These are phyloP conservation scores for Umbilicus rupestris DNA, from an alignment of 164 flowering plant genomes.

Conservation along the genomic window DNA sequence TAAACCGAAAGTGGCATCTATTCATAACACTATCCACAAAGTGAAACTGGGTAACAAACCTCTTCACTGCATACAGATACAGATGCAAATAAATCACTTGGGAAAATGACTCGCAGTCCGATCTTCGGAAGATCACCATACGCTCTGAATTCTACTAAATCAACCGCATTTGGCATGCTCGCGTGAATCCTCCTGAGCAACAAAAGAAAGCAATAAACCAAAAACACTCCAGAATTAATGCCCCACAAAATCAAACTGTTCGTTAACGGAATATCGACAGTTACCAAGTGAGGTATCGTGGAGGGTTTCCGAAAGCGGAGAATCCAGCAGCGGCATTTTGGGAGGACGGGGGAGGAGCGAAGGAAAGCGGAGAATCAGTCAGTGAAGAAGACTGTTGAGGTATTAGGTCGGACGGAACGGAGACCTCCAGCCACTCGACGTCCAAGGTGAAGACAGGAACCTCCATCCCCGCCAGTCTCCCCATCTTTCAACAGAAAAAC, in stretches of 20 bases:
- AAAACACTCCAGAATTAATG: neutral
- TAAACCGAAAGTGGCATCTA: no score
- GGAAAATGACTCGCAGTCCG: conserved; percentile 1
- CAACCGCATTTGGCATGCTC: neutral
- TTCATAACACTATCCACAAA: no score
- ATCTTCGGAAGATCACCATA: conserved; percentile 1
- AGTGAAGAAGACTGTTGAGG: neutral
- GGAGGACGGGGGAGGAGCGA: neutral
- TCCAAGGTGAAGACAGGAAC: neutral
- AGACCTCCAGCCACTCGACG: neutral
- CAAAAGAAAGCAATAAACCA: neutral
- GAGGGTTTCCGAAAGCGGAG: conserved; percentile 2
- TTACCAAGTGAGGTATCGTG: neutral
- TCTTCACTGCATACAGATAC: neutral
- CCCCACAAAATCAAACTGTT: neutral
- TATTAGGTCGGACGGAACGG: neutral
- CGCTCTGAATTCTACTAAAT: neutral
- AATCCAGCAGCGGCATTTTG: neutral
- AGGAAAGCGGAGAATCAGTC: neutral
- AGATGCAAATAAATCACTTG: neutral
- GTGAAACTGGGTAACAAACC: neutral
- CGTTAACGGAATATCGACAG: neutral
- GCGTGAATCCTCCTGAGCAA: conserved; percentile 7
- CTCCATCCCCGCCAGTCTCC: neutral
- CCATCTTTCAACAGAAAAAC: neutral